phyloP scores from a whole-genome alignment of 805 yeast species.

The Yarrowia keelungensis region DNA sequence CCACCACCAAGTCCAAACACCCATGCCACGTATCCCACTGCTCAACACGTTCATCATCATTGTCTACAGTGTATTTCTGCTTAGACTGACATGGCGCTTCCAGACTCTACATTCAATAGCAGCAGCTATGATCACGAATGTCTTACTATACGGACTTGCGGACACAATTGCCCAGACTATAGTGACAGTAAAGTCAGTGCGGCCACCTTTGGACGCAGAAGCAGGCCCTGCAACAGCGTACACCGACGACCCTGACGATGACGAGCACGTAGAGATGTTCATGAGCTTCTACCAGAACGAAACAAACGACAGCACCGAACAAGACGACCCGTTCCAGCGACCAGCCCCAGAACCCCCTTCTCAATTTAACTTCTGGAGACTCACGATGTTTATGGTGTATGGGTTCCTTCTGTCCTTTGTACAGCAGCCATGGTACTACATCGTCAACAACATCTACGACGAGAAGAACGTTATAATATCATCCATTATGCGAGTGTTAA shows the following conservation, averaged over 20 bases:
- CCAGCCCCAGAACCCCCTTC: not conserved
- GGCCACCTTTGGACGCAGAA: constrained; percentile 2
- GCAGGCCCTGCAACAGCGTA: not conserved
- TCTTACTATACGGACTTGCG: constrained; percentile 85
- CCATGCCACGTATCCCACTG: not conserved
- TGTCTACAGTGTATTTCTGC: constrained; percentile 23
- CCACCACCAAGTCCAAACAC: too few species aligned
- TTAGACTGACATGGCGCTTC: constrained; percentile 23
- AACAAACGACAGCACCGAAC: not conserved
- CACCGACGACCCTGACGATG: constrained; percentile 26
- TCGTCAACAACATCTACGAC: constrained; percentile 76
- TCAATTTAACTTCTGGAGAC: constrained; percentile 68
- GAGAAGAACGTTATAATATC: constrained; percentile 77
- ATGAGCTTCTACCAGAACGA: constrained; percentile 28
- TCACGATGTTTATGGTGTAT: constrained; percentile 84
- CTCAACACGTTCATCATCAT: constrained; percentile 13
- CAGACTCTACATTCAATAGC: constrained; percentile 33
- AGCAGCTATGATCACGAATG: constrained; percentile 66
- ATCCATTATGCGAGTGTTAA: constrained; percentile 82
- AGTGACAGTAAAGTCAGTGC: constrained; percentile 2
- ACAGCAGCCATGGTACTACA: constrained; percentile 88
- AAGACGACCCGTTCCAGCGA: not conserved
- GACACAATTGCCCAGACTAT: constrained; percentile 88
- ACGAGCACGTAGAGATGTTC: constrained; percentile 34
- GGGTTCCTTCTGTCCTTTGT: constrained; percentile 82